Conservation (phyloP, 768 basidiomycete species). For the Serendipita sp. region DNA sequence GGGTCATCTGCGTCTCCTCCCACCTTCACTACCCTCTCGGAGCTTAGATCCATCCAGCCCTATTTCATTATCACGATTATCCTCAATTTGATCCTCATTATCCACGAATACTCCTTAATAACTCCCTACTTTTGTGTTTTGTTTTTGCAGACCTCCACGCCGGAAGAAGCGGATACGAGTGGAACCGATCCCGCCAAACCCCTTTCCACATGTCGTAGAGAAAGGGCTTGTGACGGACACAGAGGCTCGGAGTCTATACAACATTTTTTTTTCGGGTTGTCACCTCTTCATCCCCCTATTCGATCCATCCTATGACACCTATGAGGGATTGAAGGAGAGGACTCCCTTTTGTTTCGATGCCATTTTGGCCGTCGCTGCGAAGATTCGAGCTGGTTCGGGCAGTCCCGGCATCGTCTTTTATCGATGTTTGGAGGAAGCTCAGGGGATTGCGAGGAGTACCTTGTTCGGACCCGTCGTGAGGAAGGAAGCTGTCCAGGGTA, state of each 20-base stretch:
- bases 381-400: conserved; percentile 81
- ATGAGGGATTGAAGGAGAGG: conserved; percentile 80
- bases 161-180: conserved; percentile 75
- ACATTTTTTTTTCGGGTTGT: conserved; percentile 93
- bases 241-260: conserved; percentile 82
- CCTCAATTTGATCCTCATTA: too few species aligned
- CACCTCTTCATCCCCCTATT: conserved; percentile 94
- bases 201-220: conserved; percentile 79
- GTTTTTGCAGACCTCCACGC: conserved; percentile 17
- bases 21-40: too few species aligned
- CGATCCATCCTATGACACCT: conserved; percentile 85
- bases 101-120: too few species aligned
- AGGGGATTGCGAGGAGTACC: conserved; percentile 86
- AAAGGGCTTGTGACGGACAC: conserved; percentile 76
- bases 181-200: conserved; percentile 69
- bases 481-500: conserved; percentile 90
- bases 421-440: conserved; percentile 84
- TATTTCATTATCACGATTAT: too few species aligned
- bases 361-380: conserved; percentile 80
- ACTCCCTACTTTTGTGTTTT: too few species aligned
- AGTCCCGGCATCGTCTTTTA: conserved; percentile 76
- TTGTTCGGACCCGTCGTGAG: conserved; percentile 86
- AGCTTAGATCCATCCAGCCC: too few species aligned
- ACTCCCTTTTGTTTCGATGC: conserved; percentile 94
- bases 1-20: too few species aligned